Percentiles rank a stretch among this genome's conserved stretches.
phyloP scores from a whole-genome alignment of 306 rosid species.

The Cicer arietinum region DNA sequence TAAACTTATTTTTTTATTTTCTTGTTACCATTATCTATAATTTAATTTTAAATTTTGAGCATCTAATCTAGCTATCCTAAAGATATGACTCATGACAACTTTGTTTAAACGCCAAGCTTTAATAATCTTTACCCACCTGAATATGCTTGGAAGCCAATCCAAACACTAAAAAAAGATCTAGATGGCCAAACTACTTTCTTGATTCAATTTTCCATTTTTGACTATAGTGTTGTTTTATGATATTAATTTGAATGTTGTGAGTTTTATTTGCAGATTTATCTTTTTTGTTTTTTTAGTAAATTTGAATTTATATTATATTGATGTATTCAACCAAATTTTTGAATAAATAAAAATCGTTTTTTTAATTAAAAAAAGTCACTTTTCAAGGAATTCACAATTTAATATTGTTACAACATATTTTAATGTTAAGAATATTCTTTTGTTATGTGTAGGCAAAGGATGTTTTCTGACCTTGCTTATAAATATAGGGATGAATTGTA shows the following conservation, averaged over 20 bases:
- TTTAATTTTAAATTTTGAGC: background rate
- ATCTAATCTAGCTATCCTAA: background rate
- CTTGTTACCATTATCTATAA: background rate
- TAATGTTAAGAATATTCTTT: background rate
- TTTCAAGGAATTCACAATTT: constrained; percentile 29
- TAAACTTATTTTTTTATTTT: background rate
- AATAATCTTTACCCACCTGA: constrained; percentile 44
- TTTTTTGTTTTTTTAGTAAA: no score
- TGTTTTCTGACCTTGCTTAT: constrained; percentile 35
- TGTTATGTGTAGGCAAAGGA: constrained; percentile 1
- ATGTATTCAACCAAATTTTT: no score
- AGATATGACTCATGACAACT: constrained; percentile 37
- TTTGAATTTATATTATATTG: no score
- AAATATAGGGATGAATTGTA: constrained; percentile 45
- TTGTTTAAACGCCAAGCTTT: constrained; percentile 53
- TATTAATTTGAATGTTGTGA: no score
- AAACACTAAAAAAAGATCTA: constrained; percentile 36
- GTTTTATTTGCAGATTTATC: no score
- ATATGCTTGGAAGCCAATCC: constrained; percentile 50
- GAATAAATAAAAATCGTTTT: no score
- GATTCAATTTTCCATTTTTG: background rate
- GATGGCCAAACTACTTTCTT: constrained; percentile 8
- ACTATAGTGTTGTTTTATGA: no score
- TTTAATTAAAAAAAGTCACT: background rate
- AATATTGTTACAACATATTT: constrained; percentile 14